Percentiles rank a stretch among this genome's conserved stretches.
phyloP scores from a whole-genome alignment of 169 alveolate species.

The Theileria equi region DNA sequence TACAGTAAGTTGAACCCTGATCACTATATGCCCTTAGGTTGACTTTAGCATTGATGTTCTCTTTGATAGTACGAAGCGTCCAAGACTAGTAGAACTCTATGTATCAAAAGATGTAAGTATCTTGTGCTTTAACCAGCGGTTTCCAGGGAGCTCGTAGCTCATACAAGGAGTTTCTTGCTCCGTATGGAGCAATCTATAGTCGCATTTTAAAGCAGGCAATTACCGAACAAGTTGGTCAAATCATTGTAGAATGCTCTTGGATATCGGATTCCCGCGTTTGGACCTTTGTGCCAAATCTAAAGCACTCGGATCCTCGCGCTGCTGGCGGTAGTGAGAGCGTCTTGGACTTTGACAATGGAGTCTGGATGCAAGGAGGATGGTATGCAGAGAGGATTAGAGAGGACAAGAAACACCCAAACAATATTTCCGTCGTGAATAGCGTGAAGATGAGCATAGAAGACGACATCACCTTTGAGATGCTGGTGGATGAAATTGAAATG shows the following conservation, averaged over 20 bases:
- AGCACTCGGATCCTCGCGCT: not conserved
- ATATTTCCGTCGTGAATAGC: slow-evolving; percentile 69
- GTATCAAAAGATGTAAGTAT: slow-evolving; percentile 41
- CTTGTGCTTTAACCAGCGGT: not conserved
- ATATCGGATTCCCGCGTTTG: slow-evolving; percentile 64
- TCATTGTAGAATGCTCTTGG: slow-evolving; percentile 74
- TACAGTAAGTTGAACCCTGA: slow-evolving; percentile 59
- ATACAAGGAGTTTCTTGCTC: slow-evolving; percentile 77
- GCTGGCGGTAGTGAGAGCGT: slow-evolving; percentile 36
- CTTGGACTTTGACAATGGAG: slow-evolving; percentile 71
- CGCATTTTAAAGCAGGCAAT: slow-evolving; percentile 72
- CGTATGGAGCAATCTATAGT: slow-evolving; percentile 81
- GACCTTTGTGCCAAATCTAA: slow-evolving; percentile 66
- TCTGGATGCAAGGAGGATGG: slow-evolving; percentile 87
- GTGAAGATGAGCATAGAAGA: slow-evolving; percentile 81
- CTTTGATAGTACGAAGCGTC: slow-evolving; percentile 61
- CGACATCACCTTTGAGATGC: slow-evolving; percentile 76
- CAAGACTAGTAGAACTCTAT: slow-evolving; percentile 65
- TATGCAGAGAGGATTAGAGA: slow-evolving; percentile 84
- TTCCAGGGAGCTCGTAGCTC: slow-evolving; percentile 73
- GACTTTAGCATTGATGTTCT: slow-evolving; percentile 83
- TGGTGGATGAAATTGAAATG: slow-evolving; percentile 65
- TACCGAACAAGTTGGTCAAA: slow-evolving; percentile 62
- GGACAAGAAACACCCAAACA: slow-evolving; percentile 82
- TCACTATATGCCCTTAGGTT: slow-evolving; percentile 43